Evolutionary conservation across 352 stramenopile species (phyloP), one percentile per base, ranked within the genome.

Genomic region (Globisporangium yorkense): DNA sequence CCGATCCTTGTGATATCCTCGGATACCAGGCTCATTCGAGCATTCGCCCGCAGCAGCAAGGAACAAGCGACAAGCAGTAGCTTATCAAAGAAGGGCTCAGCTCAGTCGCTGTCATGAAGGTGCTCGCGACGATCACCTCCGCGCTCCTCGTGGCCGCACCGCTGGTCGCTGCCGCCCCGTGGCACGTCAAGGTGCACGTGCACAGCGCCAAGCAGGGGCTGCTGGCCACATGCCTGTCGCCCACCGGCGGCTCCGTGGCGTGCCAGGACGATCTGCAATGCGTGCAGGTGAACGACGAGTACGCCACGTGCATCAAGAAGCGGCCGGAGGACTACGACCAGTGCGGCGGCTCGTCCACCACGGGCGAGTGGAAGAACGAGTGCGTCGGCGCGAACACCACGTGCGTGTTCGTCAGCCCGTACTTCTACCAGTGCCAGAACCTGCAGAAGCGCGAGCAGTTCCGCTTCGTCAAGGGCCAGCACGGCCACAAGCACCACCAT

Each of bases 131-230:
- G 41, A 0, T 47, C 24, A 10, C 29, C 16, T 27, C 47, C 39
- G 16, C 45, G 33, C 33, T 12, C 9, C 33, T 37, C n/a, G 45
- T 45, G 21, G 24, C 20, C 16, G 49, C 27, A 9, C 27, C 37
- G 31, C 29, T 47, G 15, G n/a, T 31, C 10, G 44, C 41, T 12
- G 54, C 54, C 33, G 21, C 43, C 29, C 20, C 37, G 43, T 54
- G 37, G 54, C 54, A 60, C 44, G 37, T 60, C 52, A 57, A 57
- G 44, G 46, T 60, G 54, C 45, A 31, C 20, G 20, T 54, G 44
- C 54, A 54, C 54, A 59, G 41, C 13, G 49, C n/a, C 31, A 54
- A 56, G 35, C 50, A 56, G 50, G 18, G 50, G 54, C 24, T 37
- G 21, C 27, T 45, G 27, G 41, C 44, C n/a, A 44, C 37, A 27